Base-by-base conservation (phyloP, 192 early-diverging fungal species). In the Mortierella claussenii region DNA sequence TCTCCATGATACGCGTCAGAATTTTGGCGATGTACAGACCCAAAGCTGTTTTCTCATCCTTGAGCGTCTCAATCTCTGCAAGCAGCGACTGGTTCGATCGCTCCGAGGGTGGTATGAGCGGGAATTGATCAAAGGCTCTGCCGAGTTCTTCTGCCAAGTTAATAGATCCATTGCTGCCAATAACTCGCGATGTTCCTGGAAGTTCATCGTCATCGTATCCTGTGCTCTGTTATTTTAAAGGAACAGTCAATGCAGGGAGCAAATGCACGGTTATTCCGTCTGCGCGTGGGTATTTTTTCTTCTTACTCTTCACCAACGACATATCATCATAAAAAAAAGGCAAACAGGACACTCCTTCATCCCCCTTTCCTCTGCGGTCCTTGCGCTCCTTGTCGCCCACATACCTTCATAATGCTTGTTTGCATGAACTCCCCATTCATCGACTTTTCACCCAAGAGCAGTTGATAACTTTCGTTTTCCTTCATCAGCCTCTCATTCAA, bases 391-490 rank as follows among this genome's bases (percentile, higher is more conserved):
- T 36, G 1, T 34, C 33, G 48, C 20, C n/a, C n/a, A n/a, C 51
- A 70, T 82, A 84, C 86, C 84, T 87, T 82, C 84, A 85, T 83
- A 28, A 83, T 83, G 6, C 82, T 81, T 12, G 86, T 88, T 36
- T 83, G 73, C 83, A 86, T 86, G 44, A 94, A 88, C 48, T 91
- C 91, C 59, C 93, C 93, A 76, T 86, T 90, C 69, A 94, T 89
- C 6, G 93, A 91, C 65, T 87, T 90, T 83, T 93, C 92, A 62
- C 91, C 90, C 69, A 94, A 66, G 36, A 94, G 75, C 44, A 92
- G 68, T 70, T 94, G 93, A 80, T 89, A 93, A 55, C 89, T 86
- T 70, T 93, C 93, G 81, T 91, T 94, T 55, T 93, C 93, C 61
- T 94, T 91, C 85, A 86, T 87, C 55, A 94, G 81, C 18, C 87